Percentiles rank a stretch among this genome's conserved stretches.
These are phyloP conservation scores for Meira miltonrushii DNA, from an alignment of 1,284 basidiomycete species.

Conservation along the genomic window DNA sequence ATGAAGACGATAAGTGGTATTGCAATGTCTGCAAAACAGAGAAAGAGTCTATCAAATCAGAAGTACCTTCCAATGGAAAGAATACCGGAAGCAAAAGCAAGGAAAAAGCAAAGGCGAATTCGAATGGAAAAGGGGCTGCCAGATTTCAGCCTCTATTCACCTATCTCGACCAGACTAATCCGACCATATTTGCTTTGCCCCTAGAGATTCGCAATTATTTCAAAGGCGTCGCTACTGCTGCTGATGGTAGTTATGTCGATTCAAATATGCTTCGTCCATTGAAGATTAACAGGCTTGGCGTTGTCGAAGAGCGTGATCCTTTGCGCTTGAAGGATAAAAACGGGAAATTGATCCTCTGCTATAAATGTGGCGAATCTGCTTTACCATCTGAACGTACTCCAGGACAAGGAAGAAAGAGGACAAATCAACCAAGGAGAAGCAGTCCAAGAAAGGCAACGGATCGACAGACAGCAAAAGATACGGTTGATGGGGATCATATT, in stretches of 20 bases:
- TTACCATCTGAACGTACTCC: constrained; percentile 52
- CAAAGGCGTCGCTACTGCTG: constrained; percentile 60
- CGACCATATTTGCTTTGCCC: constrained; percentile 80
- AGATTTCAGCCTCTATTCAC: constrained; percentile 61
- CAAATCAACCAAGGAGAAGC: background rate
- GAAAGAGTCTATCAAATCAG: constrained; percentile 18
- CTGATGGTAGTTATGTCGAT: constrained; percentile 57
- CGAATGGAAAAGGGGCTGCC: constrained; percentile 23
- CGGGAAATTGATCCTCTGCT: constrained; percentile 76
- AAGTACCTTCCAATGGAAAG: background rate
- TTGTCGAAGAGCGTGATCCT: constrained; percentile 84
- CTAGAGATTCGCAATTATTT: constrained; percentile 80
- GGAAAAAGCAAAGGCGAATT: constrained; percentile 1
- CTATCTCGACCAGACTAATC: constrained; percentile 63
- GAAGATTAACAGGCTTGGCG: constrained; percentile 71
- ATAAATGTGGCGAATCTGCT: constrained; percentile 76
- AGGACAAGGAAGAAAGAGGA: constrained; percentile 27
- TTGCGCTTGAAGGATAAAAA: constrained; percentile 80
- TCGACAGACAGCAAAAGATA: constrained; percentile 15
- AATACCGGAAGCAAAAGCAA: background rate
- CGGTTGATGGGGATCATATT: background rate
- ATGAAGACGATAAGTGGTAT: constrained; percentile 77
- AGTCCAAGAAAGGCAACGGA: background rate
- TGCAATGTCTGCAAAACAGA: constrained; percentile 67
- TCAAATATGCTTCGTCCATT: constrained; percentile 59